Base-by-base conservation (phyloP, 1,284 basidiomycete species). In the Apiotrichum porosum region DNA sequence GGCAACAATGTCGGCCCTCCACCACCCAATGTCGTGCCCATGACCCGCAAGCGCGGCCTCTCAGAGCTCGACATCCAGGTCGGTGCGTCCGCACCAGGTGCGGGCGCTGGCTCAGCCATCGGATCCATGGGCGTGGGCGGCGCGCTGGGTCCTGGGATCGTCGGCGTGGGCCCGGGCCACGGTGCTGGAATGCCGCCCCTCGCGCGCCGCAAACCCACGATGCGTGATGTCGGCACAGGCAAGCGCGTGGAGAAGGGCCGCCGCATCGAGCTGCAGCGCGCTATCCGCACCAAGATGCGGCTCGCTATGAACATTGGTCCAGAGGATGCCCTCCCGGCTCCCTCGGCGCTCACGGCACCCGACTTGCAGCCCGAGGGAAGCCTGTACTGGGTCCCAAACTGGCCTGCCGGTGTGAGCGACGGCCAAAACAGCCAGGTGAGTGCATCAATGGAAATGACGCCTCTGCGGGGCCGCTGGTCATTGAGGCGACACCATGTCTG, bases 271-370 rank as follows among this genome's bases (percentile, higher is more conserved):
- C 49, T 57, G 3, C 44, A 36, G 13, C 49, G 53, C 34, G 57
- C 59, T 5, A 51, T 61, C 22, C 50, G 59, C 13, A 43, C 46
- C 22, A 57, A 54, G 33, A 57, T 61, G 51, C 50, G 57, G 5
- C 36, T 50, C 28, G 47, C 51, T 14, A 58, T 61, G 57, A 47
- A 47, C 34, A 52, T 55, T 15, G 52, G 56, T 10, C 35, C 49
- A 23, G 51, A 52, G 4, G 52, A 55, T 32, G 44, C 54, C 14
- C 51, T 56, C 15, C 54, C 50, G 3, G 45, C 54, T 12, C 59
- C 59, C 0, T 44, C 43, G 1, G 44, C 33, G 2, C 21, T 49
- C 8, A 40, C 45, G 8, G 21, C 30, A 9, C 38, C 49, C 0
- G 44, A 37, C 13, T 6, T 28, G 26, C 39, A 37, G 24, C 36